These are phyloP conservation scores for Aspergillus diversus DNA, from an alignment of 495 filamentous ascomycete genomes.

Conservation along the genomic window DNA sequence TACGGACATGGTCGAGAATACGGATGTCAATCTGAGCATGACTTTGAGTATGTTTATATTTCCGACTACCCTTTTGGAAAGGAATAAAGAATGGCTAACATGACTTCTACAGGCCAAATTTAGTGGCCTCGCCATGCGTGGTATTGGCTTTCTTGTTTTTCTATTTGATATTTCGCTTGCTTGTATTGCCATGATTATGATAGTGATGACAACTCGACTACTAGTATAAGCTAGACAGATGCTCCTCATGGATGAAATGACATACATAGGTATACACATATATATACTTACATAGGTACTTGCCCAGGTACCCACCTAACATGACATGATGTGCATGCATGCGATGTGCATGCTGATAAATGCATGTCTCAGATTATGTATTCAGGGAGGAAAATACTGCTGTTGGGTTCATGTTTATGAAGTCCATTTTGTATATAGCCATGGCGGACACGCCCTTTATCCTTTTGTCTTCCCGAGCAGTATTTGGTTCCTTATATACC, in stretches of 20 bases:
- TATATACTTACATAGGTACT: neutral
- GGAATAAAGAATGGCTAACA: neutral
- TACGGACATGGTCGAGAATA: conserved; percentile 97
- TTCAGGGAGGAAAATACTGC: too few relatives aligned
- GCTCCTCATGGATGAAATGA: conserved; percentile 3
- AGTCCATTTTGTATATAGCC: too few relatives aligned
- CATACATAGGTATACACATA: conserved; percentile 4
- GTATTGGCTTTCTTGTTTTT: neutral
- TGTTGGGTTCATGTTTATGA: too few relatives aligned
- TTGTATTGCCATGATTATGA: conserved; percentile 6
- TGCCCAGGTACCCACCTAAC: neutral
- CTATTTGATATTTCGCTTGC: neutral
- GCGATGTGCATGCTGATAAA: neutral
- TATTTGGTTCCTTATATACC: too few relatives aligned
- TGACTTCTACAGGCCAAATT: neutral
- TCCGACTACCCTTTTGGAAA: neutral
- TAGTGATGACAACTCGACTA: neutral
- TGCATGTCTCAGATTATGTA: too few relatives aligned
- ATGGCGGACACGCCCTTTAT: too few relatives aligned
- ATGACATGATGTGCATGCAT: neutral
- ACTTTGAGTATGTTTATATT: conserved; percentile 68
- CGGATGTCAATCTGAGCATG: conserved; percentile 98
- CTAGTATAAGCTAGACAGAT: neutral
- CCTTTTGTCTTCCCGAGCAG: too few relatives aligned
- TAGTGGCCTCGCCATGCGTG: neutral